Evolutionary conservation across 2,329 filamentous ascomycete genomes (phyloP), one percentile per base, ranked within the genome.

Genomic region (Alternaria sp.): DNA sequence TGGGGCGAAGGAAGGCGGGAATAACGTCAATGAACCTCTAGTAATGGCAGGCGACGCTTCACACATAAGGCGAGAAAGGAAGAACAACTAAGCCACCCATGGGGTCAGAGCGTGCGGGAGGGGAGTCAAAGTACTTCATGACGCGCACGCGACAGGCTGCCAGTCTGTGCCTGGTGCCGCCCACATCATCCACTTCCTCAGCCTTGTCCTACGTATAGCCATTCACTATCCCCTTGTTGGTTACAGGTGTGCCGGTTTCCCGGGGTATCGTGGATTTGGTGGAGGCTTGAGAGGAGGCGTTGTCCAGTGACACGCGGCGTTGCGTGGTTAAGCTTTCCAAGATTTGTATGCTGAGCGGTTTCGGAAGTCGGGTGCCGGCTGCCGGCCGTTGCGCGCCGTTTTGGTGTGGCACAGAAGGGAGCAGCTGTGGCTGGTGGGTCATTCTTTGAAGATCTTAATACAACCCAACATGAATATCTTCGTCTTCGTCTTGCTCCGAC

Each of bases 241-340:
- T 50, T 50, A 50, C 46, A 50, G 30, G 46, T 50, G 50, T 52
- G 50, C 50, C 36, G 50, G 10, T 38, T 20, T 52, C 16, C 50
- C 34, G 50, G 32, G 34, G 36, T 52, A 40, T 38, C 49, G 22
- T 20, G 49, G 20, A 7, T 50, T 12, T 14, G 5, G 20, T 51
- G 44, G 52, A 63, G 32, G 59, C 57, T 58, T 62, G 34, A 34
- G 41, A 43, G 10, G 25, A 8, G 11, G 11, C 9, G 16, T 27
- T 53, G 43, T 18, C 69, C 66, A 68, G 40, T 70, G 54, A 67
- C 60, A 66, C 60, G 63, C 60, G 60, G 64, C 61, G 38, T 54
- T 63, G 48, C 60, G 54, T 51, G 48, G 12, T 58, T 57, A 68
- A 68, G 67, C 67, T 54, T 69, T 49, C 27, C 55, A 57, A 40